Evolutionary conservation across 108 stramenopile genomes (phyloP), one percentile per base, ranked within the genome.

Genomic region (Skeletonema marinoi): DNA sequence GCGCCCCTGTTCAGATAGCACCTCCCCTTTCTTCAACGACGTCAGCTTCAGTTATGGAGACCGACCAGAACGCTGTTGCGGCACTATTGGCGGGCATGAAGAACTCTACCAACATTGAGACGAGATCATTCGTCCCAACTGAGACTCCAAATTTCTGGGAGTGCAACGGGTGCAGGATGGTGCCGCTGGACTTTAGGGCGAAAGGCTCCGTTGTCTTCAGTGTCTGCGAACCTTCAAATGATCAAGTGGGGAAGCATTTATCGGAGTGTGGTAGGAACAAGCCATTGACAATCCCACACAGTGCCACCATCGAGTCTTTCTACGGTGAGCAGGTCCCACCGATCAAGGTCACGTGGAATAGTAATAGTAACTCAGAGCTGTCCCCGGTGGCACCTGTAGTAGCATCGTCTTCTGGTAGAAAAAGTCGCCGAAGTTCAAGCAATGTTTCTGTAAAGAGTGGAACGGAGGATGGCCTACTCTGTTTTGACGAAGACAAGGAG

Each of bases 81-180:
- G 75, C 81, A 11, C 71, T 82, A 42, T 41, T 82, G 51, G 71
- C 81, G 25, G 66, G 60, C 31, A 76, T 82, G 81, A 75, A 72
- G 56, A 64, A 72, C 32, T 68, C 71, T 32, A 56, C 68, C 31
- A 80, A 76, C 35, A 71, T 80, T 44, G 83, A 80, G 31, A 42
- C 29, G 17, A 33, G 68, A 46, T 64, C 76, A 25, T 86, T 83
- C 33, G 46, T 77, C 7, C 80, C 65, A 44, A 75, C 68, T 17
- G 75, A 75, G 1, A 83, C 76, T 36, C 31, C 71, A 17, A 60
- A 82, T 58, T 86, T 86, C 64, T 86, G 85, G 85, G 85, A 86
- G 58, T 86, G 85, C 59, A 71, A 44, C 41, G 46, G 60, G 30
- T 86, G 85, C 39, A 68, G 78, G 19, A 70, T 73, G 8, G 73